Evolutionary conservation across 805 yeast genomes (phyloP).

Genomic region (Yarrowia yakushimensis): DNA sequence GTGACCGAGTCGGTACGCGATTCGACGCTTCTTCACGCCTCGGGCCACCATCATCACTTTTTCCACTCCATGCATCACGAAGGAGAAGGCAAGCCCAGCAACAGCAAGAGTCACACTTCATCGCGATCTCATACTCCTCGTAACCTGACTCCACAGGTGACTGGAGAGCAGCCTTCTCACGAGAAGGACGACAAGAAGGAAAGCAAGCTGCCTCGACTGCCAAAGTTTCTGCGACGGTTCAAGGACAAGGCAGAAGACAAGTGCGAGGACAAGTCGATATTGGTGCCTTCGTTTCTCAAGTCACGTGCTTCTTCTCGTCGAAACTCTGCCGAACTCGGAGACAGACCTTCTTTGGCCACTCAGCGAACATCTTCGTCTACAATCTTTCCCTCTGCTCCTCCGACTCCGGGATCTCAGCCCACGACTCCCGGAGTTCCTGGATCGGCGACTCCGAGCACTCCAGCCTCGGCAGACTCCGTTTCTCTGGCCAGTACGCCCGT

Average conservation of each 20-base stretch:
- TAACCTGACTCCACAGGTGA: slow-evolving; percentile 10
- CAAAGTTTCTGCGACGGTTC: slow-evolving; percentile 17
- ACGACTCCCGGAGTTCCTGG: neutral
- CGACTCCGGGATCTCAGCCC: neutral
- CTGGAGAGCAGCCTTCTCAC: slow-evolving; percentile 5
- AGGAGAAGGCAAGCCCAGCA: neutral
- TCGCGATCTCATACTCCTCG: neutral
- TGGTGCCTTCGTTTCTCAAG: neutral
- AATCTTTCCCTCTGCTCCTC: neutral
- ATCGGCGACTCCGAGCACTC: neutral
- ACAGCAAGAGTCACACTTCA: neutral
- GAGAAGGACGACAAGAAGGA: neutral
- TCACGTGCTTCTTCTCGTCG: neutral
- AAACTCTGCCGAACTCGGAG: neutral
- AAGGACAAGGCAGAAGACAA: slow-evolving; percentile 6
- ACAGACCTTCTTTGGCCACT: neutral
- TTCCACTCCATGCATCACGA: neutral
- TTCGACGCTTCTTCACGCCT: slow-evolving; percentile 17
- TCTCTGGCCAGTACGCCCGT: neutral
- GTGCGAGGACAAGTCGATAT: neutral
- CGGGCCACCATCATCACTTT: slow-evolving; percentile 19
- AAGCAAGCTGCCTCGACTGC: slow-evolving; percentile 6
- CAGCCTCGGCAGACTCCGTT: slow-evolving; percentile 3
- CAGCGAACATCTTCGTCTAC: neutral
- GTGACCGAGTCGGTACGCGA: slow-evolving; percentile 20